These are phyloP conservation scores for Ascochyta koolunga DNA, from an alignment of 2,329 filamentous ascomycete genomes.

Conservation along the genomic window DNA sequence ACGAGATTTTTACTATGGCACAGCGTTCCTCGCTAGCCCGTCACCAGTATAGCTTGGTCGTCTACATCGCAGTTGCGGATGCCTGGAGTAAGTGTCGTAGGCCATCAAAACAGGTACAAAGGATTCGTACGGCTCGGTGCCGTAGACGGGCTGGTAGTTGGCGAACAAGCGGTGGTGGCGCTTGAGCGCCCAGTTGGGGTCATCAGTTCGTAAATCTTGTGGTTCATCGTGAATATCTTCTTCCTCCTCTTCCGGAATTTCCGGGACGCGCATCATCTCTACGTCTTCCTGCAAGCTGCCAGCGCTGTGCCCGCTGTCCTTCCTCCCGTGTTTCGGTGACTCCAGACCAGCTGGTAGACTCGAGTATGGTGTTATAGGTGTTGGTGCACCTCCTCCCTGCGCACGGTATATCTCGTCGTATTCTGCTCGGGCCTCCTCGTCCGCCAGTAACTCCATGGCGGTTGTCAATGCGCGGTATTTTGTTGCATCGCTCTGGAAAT, in stretches of 20 bases:
- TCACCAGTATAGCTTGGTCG: constrained; percentile 33
- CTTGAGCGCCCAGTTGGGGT: constrained; percentile 38
- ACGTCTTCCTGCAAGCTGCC: constrained; percentile 12
- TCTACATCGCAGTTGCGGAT: constrained; percentile 25
- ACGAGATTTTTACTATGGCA: constrained; percentile 15
- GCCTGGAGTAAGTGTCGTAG: constrained; percentile 24
- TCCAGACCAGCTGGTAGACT: constrained; percentile 23
- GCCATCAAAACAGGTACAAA: constrained; percentile 30
- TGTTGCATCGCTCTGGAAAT: constrained; percentile 34
- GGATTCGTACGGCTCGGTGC: constrained; percentile 34
- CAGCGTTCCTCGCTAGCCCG: constrained; percentile 23
- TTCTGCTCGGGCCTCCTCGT: constrained; percentile 31
- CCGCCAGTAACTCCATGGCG: constrained; percentile 39
- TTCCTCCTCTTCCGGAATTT: constrained; percentile 26
- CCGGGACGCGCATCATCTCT: background rate
- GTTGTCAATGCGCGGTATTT: constrained; percentile 41
- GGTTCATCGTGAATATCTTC: constrained; percentile 17
- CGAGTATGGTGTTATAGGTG: constrained; percentile 15
- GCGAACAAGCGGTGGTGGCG: constrained; percentile 20
- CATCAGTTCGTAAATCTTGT: constrained; percentile 20
- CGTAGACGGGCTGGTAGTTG: constrained; percentile 26
- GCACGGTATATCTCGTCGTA: constrained; percentile 36
- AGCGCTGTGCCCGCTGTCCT: constrained; percentile 30
- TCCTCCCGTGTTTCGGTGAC: constrained; percentile 28
- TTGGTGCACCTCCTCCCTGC: constrained; percentile 10